Evolutionary conservation across 2,329 filamentous ascomycete species (phyloP).

Genomic region (Moelleriella libera): DNA sequence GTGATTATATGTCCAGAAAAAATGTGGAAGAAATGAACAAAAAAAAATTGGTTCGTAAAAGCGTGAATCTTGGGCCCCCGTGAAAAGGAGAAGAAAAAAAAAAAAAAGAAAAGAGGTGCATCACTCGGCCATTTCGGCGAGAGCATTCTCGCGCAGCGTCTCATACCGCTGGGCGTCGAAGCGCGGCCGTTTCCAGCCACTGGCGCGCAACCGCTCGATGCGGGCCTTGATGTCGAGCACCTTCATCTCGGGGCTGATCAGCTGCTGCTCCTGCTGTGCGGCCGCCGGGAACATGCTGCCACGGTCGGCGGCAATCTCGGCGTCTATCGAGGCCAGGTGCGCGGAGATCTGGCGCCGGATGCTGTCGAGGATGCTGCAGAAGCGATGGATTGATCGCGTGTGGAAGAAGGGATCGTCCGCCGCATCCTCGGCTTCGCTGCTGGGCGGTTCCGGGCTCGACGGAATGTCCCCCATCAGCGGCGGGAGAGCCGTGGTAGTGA

Average conservation of each 20-base stretch:
- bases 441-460: slow-evolving; percentile 2
- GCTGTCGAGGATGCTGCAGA: slow-evolving; percentile 30
- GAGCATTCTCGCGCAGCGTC: slow-evolving; percentile 32
- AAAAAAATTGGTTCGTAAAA: background rate
- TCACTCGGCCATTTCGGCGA: slow-evolving; percentile 29
- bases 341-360: slow-evolving; percentile 33
- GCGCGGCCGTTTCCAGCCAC: slow-evolving; percentile 39
- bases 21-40: background rate
- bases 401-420: slow-evolving; percentile 21
- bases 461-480: background rate
- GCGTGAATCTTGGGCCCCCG: background rate
- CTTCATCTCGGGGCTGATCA: slow-evolving; percentile 19
- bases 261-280: background rate
- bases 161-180: slow-evolving; percentile 41
- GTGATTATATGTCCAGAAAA: background rate
- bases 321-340: slow-evolving; percentile 32
- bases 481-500: background rate
- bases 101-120: background rate
- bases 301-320: slow-evolving; percentile 17
- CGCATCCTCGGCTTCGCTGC: slow-evolving; percentile 3
- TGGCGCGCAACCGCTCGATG: slow-evolving; percentile 39
- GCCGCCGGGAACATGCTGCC: background rate
- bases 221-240: slow-evolving; percentile 30
- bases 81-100: background rate
- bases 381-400: slow-evolving; percentile 31